Evolutionary conservation across 2,329 filamentous ascomycete genomes (phyloP), one percentile per base, ranked within the genome.

Genomic region (Sporothrix mexicana): DNA sequence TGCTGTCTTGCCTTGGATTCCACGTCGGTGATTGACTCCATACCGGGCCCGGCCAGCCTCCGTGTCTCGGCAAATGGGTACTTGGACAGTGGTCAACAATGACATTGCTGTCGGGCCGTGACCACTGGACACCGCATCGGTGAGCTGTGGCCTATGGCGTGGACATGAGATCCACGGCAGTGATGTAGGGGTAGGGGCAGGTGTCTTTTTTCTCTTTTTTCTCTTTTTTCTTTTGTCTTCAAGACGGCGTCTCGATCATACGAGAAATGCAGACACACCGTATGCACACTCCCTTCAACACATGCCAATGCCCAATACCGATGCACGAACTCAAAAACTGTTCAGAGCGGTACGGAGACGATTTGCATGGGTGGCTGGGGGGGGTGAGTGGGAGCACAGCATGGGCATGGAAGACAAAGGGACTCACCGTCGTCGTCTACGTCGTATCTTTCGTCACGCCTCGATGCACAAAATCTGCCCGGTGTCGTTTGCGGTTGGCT

Each of bases 1-100:
- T 7, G 30, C 9, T 62, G 59, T 36, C 61, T 47, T 25, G 55
- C 55, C 47, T 41, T 55, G n/a, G 3, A 13, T 25, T 36, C 47
- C 6, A 20, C 25, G 25, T 43, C 47, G 23, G 13, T 41, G 30
- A 36, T 36, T 36, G 30, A 4, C 30, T 36, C 30, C 30, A 4
- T 51, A 15, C 15, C 25, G 17, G 47, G 25, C 3, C 64, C 66
- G 66, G 25, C 25, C 17, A 15, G 17, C 3, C 66, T 53, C 66
- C 66, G 66, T 53, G 47, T 68, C 25, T 68, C 66, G 66, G 66
- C 66, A 55, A 20, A 51, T 36, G 6, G 23, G 30, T 36, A 36
- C 30, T 36, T 36, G 30, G 3, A 7, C 3, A 36, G 30, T 36
- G 3, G 30, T 1, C 30, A 2, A 36, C 30, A 36, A 36, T 36